Conservation (phyloP, 2,329 filamentous ascomycete species). For the Nothomitra cinnamomea region DNA sequence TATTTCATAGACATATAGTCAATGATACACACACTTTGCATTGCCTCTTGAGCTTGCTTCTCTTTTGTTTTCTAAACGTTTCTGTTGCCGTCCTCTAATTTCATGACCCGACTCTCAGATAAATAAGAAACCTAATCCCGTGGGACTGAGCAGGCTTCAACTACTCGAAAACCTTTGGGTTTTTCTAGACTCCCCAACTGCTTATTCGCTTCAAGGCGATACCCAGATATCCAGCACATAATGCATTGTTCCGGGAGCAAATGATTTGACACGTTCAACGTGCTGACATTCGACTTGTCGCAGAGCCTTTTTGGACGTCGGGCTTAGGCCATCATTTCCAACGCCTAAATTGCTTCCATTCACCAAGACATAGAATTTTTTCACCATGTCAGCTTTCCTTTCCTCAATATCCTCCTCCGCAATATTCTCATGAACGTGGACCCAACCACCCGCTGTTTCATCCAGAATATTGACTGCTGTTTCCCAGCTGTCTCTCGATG, state of each 20-base stretch:
- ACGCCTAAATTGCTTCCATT: slow-evolving; percentile 1
- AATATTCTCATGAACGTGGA: slow-evolving; percentile 45
- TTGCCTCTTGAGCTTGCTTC: too few species aligned
- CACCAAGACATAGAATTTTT: slow-evolving; percentile 21
- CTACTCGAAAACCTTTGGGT: too few species aligned
- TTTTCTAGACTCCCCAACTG: background rate
- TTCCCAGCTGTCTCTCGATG: slow-evolving; percentile 31
- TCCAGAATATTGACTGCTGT: slow-evolving; percentile 32
- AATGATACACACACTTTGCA: too few species aligned
- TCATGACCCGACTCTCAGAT: too few species aligned
- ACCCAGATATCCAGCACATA: slow-evolving; percentile 38
- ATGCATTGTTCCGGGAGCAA: slow-evolving; percentile 43
- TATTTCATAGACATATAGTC: too few species aligned
- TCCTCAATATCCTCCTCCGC: slow-evolving; percentile 26
- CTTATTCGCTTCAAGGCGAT: background rate
- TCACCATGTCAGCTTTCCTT: slow-evolving; percentile 22
- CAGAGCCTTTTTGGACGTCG: background rate
- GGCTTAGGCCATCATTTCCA: background rate
- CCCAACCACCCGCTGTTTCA: slow-evolving; percentile 30
- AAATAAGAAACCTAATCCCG: too few species aligned
- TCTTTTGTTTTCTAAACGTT: too few species aligned
- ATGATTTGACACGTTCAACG: slow-evolving; percentile 38
- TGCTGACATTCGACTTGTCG: slow-evolving; percentile 21
- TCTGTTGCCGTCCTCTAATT: too few species aligned
- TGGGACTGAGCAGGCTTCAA: too few species aligned